These are phyloP conservation scores for Hortiboletus rubellus DNA, from an alignment of 1,284 basidiomycete genomes.

Conservation along the genomic window DNA sequence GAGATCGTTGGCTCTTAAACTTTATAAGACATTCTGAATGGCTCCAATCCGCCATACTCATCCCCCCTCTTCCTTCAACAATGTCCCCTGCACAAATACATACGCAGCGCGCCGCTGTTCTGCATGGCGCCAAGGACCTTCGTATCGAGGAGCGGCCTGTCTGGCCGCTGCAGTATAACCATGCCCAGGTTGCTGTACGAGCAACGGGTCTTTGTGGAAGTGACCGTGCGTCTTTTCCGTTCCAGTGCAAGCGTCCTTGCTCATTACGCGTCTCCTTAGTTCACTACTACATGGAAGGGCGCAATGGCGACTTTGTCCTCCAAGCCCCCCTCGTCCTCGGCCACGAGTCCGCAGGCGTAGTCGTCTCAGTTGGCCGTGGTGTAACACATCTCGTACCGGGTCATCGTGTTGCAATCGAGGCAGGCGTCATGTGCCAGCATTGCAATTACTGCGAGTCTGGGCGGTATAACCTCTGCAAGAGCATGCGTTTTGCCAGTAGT, in stretches of 20 bases:
- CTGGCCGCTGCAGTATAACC: slow-evolving; percentile 63
- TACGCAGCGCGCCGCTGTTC: slow-evolving; percentile 63
- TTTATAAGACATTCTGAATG: slow-evolving; percentile 38
- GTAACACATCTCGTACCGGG: slow-evolving; percentile 71
- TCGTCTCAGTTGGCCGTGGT: slow-evolving; percentile 71
- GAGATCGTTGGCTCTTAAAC: slow-evolving; percentile 29
- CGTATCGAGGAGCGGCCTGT: slow-evolving; percentile 66
- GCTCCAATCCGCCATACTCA: slow-evolving; percentile 22
- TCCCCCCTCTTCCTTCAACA: slow-evolving; percentile 32
- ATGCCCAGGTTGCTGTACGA: slow-evolving; percentile 73
- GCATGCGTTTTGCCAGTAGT: slow-evolving; percentile 84
- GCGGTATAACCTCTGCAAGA: slow-evolving; percentile 93
- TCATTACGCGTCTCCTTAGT: slow-evolving; percentile 46
- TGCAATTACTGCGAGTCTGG: slow-evolving; percentile 69
- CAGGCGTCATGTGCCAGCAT: slow-evolving; percentile 83
- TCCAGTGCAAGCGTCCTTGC: slow-evolving; percentile 3
- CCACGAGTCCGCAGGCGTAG: slow-evolving; percentile 86
- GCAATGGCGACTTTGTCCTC: slow-evolving; percentile 90
- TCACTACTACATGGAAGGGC: slow-evolving; percentile 86
- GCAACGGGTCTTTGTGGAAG: slow-evolving; percentile 92
- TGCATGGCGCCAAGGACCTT: slow-evolving; percentile 72
- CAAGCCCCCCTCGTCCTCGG: slow-evolving; percentile 84
- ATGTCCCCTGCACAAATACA: slow-evolving; percentile 63
- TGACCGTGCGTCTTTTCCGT: slow-evolving; percentile 61
- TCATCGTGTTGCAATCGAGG: slow-evolving; percentile 92